Conservation (phyloP, 2,329 filamentous ascomycete genomes). For the Ascochyta fabae region DNA sequence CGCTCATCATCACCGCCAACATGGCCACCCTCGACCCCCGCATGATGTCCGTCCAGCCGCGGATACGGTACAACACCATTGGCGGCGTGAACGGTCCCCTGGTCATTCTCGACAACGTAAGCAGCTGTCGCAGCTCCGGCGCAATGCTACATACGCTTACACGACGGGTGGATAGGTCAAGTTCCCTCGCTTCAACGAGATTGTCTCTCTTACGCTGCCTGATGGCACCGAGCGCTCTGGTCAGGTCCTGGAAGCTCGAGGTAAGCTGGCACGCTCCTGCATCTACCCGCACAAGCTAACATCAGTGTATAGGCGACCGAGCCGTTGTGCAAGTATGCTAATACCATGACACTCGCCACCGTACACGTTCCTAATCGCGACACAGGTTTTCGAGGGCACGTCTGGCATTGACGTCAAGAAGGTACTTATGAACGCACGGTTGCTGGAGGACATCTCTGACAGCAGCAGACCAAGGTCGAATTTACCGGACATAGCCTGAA, state of each 20-base stretch:
- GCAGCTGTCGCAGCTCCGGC: conserved; percentile 42
- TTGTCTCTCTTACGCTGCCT: conserved; percentile 91
- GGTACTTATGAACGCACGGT: conserved; percentile 53
- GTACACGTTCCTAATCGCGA: conserved; percentile 31
- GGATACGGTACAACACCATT: conserved; percentile 96
- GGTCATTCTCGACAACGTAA: conserved; percentile 95
- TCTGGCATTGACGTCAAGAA: conserved; percentile 98
- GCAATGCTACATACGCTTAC: conserved; percentile 28
- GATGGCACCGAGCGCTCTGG: conserved; percentile 94
- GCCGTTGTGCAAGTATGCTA: conserved; percentile 86
- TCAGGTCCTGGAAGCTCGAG: conserved; percentile 96
- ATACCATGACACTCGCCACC: neutral
- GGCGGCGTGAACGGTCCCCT: conserved; percentile 97
- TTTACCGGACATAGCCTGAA: conserved; percentile 97
- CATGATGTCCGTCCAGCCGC: conserved; percentile 67
- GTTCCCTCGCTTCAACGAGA: conserved; percentile 97
- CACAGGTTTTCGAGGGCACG: conserved; percentile 94
- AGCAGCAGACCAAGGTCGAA: conserved; percentile 84
- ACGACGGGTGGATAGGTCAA: conserved; percentile 72
- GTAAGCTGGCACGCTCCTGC: conserved; percentile 57
- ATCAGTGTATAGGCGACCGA: conserved; percentile 71
- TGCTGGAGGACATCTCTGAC: conserved; percentile 30
- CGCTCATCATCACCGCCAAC: conserved; percentile 35
- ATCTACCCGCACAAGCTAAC: conserved; percentile 24
- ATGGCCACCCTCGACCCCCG: conserved; percentile 55